phyloP scores from a whole-genome alignment of 208 protist species.

The Trypanosoma caninum region DNA sequence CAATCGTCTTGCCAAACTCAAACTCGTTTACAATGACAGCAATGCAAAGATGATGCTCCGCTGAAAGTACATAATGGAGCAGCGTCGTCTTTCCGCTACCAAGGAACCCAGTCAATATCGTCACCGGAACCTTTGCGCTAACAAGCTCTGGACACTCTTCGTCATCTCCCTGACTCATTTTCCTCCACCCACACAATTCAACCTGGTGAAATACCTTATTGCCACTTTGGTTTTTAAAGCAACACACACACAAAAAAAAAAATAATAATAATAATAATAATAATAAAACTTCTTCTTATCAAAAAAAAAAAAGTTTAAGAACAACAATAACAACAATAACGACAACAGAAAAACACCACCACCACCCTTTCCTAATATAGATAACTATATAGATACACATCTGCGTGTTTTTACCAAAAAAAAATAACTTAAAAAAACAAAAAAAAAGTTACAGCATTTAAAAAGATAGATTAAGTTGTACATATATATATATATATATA shows the following conservation, averaged over 20 bases:
- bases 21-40: conserved; percentile 95
- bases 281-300: no score
- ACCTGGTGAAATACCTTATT: no score
- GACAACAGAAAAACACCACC: no score
- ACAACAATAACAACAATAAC: no score
- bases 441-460: background rate
- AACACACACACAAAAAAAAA: background rate
- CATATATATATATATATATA: no score
- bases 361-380: no score
- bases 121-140: conserved; percentile 77
- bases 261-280: no score
- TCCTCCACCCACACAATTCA: no score
- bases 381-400: no score
- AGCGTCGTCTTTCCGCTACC: conserved; percentile 94
- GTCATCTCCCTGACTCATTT: conserved; percentile 26
- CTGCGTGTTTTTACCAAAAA: no score
- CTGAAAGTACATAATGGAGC: conserved; percentile 89
- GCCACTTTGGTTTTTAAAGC: background rate
- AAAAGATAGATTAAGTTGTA: background rate
- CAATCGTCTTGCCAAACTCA: conserved; percentile 88
- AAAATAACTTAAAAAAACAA: no score
- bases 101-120: conserved; percentile 93
- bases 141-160: conserved; percentile 86
- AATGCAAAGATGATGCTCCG: conserved; percentile 85
- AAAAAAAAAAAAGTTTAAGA: no score